Evolutionary conservation across 208 protist genomes (phyloP).

Genomic region (Wallacemonas rigidus): DNA sequence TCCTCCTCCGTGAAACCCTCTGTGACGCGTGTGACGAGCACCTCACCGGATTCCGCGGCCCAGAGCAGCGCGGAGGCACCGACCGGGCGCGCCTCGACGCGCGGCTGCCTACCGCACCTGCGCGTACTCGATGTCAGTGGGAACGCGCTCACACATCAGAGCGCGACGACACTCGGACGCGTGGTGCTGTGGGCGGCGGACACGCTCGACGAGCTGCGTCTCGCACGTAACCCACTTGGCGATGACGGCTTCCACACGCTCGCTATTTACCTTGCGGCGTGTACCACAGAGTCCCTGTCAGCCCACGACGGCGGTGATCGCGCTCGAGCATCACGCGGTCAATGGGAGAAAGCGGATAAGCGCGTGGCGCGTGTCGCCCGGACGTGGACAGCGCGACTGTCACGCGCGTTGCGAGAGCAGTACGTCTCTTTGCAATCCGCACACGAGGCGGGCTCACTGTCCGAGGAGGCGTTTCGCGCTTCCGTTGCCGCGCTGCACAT

Average conservation of each 20-base stretch:
- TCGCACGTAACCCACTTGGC: constrained; percentile 60
- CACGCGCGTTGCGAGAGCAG: not conserved
- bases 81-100: constrained; percentile 4
- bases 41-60: not conserved
- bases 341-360: too few species aligned
- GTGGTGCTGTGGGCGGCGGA: constrained; percentile 62
- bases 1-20: too few species aligned
- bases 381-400: not conserved
- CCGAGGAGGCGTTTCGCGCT: not conserved
- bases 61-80: not conserved
- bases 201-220: constrained; percentile 63
- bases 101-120: constrained; percentile 32
- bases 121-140: constrained; percentile 69
- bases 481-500: constrained; percentile 31
- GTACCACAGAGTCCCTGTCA: not conserved
- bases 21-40: too few species aligned
- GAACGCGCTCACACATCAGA: constrained; percentile 67
- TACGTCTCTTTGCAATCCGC: not conserved
- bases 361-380: not conserved
- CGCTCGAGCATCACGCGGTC: too few species aligned
- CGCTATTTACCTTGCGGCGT: constrained; percentile 52
- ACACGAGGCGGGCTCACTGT: constrained; percentile 1
- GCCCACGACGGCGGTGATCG: too few species aligned
- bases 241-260: constrained; percentile 83
- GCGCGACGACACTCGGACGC: constrained; percentile 63